Conservation (phyloP, 345 rosid genomes). For the Gossypium thurberi region DNA sequence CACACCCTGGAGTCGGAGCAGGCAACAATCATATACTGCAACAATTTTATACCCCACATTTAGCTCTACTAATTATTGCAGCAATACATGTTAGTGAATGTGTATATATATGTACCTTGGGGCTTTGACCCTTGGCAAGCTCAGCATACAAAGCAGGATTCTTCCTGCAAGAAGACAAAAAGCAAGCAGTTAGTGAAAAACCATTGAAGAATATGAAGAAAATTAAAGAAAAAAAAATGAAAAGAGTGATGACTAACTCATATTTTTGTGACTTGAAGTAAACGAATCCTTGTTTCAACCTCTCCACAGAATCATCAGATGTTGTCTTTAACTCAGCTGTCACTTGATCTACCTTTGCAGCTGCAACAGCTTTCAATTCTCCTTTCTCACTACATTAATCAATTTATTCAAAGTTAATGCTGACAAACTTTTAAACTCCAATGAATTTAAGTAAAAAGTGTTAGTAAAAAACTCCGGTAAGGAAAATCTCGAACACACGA, state of each 20-base stretch:
- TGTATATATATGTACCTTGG: conserved; percentile 17
- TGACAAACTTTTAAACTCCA: no score
- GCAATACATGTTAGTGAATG: neutral
- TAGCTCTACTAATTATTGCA: neutral
- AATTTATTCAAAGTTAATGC: no score
- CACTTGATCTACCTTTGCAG: conserved; percentile 63
- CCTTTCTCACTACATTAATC: conserved; percentile 52
- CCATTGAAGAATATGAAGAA: neutral
- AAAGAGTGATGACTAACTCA: conserved; percentile 34
- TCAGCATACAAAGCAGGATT: conserved; percentile 61
- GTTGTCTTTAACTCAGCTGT: conserved; percentile 56
- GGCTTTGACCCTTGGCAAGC: conserved; percentile 86
- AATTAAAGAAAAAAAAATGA: neutral
- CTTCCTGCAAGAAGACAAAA: conserved; percentile 32
- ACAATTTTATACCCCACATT: neutral
- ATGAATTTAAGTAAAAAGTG: no score
- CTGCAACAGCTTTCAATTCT: conserved; percentile 66
- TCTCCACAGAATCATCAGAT: conserved; percentile 44
- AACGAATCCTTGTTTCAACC: conserved; percentile 66
- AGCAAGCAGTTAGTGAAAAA: neutral
- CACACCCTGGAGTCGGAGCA: conserved; percentile 97
- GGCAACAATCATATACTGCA: conserved; percentile 88
- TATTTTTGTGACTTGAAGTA: conserved; percentile 86
- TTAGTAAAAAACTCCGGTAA: no score
- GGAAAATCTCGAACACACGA: no score